A percentile compares a stretch with the other conserved stretches of the same genome.
These are phyloP conservation scores for Nadsonia commutata DNA, from an alignment of 1,139 yeast genomes.

Conservation along the genomic window DNA sequence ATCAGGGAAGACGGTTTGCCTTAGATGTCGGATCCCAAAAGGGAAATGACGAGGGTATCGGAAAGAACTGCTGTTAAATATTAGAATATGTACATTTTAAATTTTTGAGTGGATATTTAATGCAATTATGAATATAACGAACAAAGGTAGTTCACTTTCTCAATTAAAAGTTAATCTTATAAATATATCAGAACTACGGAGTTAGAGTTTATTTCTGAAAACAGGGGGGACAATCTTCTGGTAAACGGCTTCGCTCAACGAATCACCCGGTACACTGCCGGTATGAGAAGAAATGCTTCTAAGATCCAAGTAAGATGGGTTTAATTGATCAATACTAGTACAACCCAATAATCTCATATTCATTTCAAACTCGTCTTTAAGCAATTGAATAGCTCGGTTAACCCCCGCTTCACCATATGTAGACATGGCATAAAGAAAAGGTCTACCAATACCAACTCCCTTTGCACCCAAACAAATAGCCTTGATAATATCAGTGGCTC, in stretches of 20 bases:
- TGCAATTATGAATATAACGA: too few relatives aligned
- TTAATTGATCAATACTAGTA: conserved; percentile 45
- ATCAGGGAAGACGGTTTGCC: too few relatives aligned
- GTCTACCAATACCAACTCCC: conserved; percentile 68
- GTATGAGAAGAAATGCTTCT: conserved; percentile 25
- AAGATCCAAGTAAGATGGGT: conserved; percentile 39
- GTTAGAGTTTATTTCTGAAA: conserved; percentile 18
- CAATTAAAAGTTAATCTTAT: too few relatives aligned
- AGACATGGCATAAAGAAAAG: conserved; percentile 62
- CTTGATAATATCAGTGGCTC: conserved; percentile 59
- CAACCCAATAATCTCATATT: conserved; percentile 82
- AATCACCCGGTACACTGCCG: conserved; percentile 34
- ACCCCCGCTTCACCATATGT: conserved; percentile 74
- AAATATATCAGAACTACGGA: too few relatives aligned
- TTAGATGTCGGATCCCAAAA: too few relatives aligned
- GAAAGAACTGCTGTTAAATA: too few relatives aligned
- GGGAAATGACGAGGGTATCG: too few relatives aligned
- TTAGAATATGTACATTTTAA: too few relatives aligned
- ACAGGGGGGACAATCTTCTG: conserved; percentile 20
- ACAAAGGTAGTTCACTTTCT: too few relatives aligned
- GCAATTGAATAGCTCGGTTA: conserved; percentile 54
- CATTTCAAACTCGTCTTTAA: conserved; percentile 74
- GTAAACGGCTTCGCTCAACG: conserved; percentile 31
- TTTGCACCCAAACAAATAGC: conserved; percentile 65
- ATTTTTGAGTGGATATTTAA: too few relatives aligned